Evolutionary conservation across 495 filamentous ascomycete genomes (phyloP).

Genomic region (Penicillium paxilli): DNA sequence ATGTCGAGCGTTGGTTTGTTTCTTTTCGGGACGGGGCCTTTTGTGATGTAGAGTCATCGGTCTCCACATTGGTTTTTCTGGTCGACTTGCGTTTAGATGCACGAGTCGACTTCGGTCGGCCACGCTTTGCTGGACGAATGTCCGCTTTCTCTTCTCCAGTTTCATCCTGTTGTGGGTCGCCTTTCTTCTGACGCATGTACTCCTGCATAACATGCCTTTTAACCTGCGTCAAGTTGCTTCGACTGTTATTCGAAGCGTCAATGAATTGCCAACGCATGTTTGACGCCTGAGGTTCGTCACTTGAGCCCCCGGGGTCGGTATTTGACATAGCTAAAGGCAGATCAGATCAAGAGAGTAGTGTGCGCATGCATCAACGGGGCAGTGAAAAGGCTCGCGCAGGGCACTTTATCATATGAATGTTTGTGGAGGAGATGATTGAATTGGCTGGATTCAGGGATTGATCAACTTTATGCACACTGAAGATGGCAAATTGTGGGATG

Average conservation of each 20-base stretch:
- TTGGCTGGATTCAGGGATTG: too few relatives aligned
- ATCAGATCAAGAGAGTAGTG: background rate
- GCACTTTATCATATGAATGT: too few relatives aligned
- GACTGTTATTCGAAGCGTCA: conserved; percentile 39
- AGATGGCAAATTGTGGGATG: too few relatives aligned
- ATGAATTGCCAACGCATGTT: conserved; percentile 44
- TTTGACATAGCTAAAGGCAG: conserved; percentile 15
- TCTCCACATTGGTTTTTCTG: conserved; percentile 3
- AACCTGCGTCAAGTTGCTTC: conserved; percentile 42
- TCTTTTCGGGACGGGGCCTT: background rate
- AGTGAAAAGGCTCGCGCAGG: too few relatives aligned
- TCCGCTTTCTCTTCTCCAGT: conserved; percentile 11
- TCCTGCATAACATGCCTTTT: conserved; percentile 51
- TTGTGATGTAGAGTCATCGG: background rate
- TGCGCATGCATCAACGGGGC: too few relatives aligned
- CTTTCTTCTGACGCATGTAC: conserved; percentile 45
- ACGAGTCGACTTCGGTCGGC: conserved; percentile 20
- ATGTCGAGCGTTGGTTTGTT: background rate
- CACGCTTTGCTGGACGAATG: conserved; percentile 11
- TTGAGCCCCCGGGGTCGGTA: background rate
- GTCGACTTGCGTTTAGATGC: conserved; percentile 5
- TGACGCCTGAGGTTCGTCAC: conserved; percentile 2
- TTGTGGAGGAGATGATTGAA: too few relatives aligned
- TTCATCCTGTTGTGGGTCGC: conserved; percentile 22
- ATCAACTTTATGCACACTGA: too few relatives aligned